Percentiles rank a stretch among this genome's conserved stretches.
Evolutionary conservation across 805 yeast species (phyloP).

Genomic region (Sugiyamaella chiloensis): DNA sequence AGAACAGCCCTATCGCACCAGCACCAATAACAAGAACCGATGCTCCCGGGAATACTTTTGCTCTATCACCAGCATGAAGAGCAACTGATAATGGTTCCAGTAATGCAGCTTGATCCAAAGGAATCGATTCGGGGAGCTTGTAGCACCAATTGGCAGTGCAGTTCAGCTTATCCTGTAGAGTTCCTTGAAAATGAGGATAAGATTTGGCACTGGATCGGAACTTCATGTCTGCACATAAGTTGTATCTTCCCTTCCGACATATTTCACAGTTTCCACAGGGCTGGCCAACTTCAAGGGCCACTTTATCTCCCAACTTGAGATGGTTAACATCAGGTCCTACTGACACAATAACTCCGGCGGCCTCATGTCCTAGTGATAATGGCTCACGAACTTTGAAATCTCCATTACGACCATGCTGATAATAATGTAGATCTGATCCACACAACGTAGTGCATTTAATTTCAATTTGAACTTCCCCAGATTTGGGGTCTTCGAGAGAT

Average conservation of each 20-base stretch:
- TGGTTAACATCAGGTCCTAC: constrained; percentile 63
- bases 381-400: constrained; percentile 69
- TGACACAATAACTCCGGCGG: constrained; percentile 71
- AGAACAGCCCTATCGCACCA: constrained; percentile 62
- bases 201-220: constrained; percentile 68
- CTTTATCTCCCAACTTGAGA: constrained; percentile 76
- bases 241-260: constrained; percentile 89
- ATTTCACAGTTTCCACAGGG: constrained; percentile 74
- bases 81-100: constrained; percentile 86
- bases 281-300: constrained; percentile 84
- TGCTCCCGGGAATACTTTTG: constrained; percentile 58
- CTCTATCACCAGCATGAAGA: constrained; percentile 69
- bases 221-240: constrained; percentile 81
- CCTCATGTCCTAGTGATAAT: constrained; percentile 87
- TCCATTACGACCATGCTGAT: constrained; percentile 77
- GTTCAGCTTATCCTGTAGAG: constrained; percentile 40
- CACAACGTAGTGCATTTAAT: constrained; percentile 21
- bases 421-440: constrained; percentile 84
- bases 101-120: constrained; percentile 81
- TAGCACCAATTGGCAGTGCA: constrained; percentile 81
- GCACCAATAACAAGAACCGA: constrained; percentile 49
- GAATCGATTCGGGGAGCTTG: constrained; percentile 71
- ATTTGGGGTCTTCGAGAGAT: constrained; percentile 15
- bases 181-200: constrained; percentile 74
- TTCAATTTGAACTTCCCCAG: constrained; percentile 20